Conservation (phyloP, 1,139 yeast species). For the Lodderomyces beijingensis region DNA sequence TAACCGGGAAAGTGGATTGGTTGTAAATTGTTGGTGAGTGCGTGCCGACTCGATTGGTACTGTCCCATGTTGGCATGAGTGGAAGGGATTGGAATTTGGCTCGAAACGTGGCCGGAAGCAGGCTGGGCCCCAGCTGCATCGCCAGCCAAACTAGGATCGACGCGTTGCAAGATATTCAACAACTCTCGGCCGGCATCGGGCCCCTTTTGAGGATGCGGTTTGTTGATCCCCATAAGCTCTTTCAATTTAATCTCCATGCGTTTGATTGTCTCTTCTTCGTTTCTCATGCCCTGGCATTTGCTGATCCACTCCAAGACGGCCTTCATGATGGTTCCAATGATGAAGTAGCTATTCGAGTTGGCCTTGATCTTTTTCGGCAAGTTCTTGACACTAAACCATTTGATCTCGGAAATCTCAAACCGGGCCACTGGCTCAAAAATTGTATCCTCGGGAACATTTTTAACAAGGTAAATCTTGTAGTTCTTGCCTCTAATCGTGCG, state of each 20-base stretch:
- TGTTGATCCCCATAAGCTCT: slow-evolving; percentile 51
- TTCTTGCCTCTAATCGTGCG: slow-evolving; percentile 81
- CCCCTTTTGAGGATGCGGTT: slow-evolving; percentile 15
- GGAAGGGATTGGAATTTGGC: not conserved
- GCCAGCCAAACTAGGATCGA: slow-evolving; percentile 17
- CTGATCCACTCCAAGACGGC: slow-evolving; percentile 58
- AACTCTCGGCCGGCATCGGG: slow-evolving; percentile 75
- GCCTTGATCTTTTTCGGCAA: slow-evolving; percentile 34
- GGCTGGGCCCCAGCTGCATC: not conserved
- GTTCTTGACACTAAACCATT: slow-evolving; percentile 41
- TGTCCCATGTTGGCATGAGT: not conserved
- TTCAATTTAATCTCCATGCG: slow-evolving; percentile 64
- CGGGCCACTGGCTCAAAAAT: slow-evolving; percentile 76
- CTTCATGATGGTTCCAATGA: slow-evolving; percentile 57
- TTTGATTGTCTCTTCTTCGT: slow-evolving; percentile 51
- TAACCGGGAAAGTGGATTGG: slow-evolving; percentile 5
- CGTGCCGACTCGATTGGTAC: not conserved
- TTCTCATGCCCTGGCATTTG: slow-evolving; percentile 44
- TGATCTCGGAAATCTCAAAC: slow-evolving; percentile 68
- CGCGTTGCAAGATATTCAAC: slow-evolving; percentile 57
- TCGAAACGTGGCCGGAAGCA: not conserved
- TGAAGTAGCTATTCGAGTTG: slow-evolving; percentile 48
- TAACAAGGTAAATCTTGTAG: slow-evolving; percentile 75
- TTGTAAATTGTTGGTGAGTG: not conserved
- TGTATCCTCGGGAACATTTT: slow-evolving; percentile 74